These are phyloP conservation scores for Olyra latifolia DNA, from an alignment of 176 grass and related monocot species.

Conservation along the genomic window DNA sequence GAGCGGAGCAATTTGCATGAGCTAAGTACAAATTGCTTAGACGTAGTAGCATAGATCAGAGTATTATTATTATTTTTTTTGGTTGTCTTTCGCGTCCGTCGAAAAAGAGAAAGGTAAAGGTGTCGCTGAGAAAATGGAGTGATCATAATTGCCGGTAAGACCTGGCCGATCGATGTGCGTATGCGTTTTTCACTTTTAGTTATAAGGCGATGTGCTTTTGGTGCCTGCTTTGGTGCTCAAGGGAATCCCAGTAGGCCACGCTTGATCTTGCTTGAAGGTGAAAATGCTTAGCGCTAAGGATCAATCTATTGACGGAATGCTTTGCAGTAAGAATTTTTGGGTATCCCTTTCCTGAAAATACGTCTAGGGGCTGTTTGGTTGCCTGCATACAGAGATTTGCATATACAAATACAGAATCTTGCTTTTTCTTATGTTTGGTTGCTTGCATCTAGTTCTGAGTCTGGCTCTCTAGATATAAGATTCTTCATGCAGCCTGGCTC, in stretches of 20 bases:
- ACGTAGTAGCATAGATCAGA: background rate
- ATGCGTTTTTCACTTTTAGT: background rate
- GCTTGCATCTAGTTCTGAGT: no score
- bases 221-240: background rate
- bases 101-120: constrained; percentile 2
- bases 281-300: background rate
- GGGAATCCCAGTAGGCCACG: background rate
- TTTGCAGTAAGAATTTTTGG: no score
- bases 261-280: background rate
- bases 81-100: background rate
- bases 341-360: no score
- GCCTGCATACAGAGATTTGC: no score
- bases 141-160: constrained; percentile 3
- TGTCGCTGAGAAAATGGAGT: constrained; percentile 24
- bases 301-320: no score
- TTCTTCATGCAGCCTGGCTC: no score
- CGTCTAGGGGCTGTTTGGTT: no score
- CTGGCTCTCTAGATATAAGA: no score
- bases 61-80: no score
- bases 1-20: background rate
- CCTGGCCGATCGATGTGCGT: background rate
- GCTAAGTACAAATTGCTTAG: background rate
- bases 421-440: no score
- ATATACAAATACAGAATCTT: no score
- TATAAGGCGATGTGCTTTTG: background rate